phyloP scores from a whole-genome alignment of 2,329 filamentous ascomycete genomes.

The Aspergillus ochraceoroseus region DNA sequence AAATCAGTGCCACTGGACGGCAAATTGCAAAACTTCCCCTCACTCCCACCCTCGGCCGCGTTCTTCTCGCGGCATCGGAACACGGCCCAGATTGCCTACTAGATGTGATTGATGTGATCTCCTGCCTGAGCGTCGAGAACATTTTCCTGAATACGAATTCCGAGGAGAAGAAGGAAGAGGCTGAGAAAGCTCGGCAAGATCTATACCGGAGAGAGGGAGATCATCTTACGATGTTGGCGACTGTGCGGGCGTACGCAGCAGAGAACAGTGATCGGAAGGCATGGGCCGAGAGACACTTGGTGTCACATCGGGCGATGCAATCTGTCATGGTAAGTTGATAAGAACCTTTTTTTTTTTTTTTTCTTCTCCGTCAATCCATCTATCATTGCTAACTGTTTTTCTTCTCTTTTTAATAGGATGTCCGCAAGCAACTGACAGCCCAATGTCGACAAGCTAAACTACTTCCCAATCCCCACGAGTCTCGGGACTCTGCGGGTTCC shows the following conservation, averaged over 20 bases:
- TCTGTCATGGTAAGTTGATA: constrained; percentile 51
- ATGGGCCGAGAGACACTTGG: constrained; percentile 57
- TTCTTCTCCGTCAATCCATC: background rate
- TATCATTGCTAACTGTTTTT: constrained; percentile 10
- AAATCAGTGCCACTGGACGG: constrained; percentile 67
- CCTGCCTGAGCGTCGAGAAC: constrained; percentile 60
- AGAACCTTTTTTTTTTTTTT: background rate
- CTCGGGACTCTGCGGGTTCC: constrained; percentile 8
- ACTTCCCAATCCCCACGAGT: constrained; percentile 28
- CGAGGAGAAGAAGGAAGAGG: constrained; percentile 57
- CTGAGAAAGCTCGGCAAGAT: constrained; percentile 52
- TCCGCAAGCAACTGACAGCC: constrained; percentile 56
- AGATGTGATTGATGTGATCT: constrained; percentile 80
- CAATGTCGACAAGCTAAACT: constrained; percentile 51
- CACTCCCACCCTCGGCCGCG: constrained; percentile 71
- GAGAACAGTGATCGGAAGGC: constrained; percentile 55
- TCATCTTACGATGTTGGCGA: constrained; percentile 58
- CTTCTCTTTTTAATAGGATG: constrained; percentile 41
- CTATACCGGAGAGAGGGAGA: constrained; percentile 59
- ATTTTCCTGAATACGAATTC: constrained; percentile 57
- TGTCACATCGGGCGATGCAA: constrained; percentile 61
- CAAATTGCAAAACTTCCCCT: constrained; percentile 81
- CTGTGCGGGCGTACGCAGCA: constrained; percentile 56
- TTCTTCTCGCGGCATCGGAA: constrained; percentile 72
- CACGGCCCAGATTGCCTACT: constrained; percentile 67